Percentiles rank a stretch among this genome's conserved stretches.
phyloP scores from a whole-genome alignment of 768 basidiomycete genomes.

The Trametes coccinea region DNA sequence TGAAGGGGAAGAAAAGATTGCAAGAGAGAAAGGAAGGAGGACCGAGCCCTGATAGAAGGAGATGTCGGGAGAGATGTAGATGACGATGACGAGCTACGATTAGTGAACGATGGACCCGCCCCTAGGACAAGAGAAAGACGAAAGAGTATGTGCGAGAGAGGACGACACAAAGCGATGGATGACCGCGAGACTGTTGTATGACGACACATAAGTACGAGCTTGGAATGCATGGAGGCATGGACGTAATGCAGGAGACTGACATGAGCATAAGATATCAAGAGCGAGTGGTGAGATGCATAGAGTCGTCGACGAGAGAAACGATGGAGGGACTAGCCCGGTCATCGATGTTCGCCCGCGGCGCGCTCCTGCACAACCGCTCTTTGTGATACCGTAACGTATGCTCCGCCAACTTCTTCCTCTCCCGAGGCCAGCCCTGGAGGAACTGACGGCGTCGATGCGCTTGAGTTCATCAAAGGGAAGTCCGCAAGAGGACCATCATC shows the following conservation, averaged over 20 bases:
- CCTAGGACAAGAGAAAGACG: slow-evolving; percentile 13
- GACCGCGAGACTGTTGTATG: slow-evolving; percentile 23
- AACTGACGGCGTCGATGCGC: slow-evolving; percentile 45
- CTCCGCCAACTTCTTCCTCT: slow-evolving; percentile 75
- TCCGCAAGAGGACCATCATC: slow-evolving; percentile 57
- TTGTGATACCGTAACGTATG: slow-evolving; percentile 85
- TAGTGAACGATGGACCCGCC: slow-evolving; percentile 24
- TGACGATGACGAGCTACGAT: slow-evolving; percentile 18
- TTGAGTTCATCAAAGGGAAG: slow-evolving; percentile 36
- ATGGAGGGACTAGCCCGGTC: slow-evolving; percentile 7
- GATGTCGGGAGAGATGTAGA: slow-evolving; percentile 12
- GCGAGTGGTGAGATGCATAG: slow-evolving; percentile 23
- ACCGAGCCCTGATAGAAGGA: slow-evolving; percentile 14
- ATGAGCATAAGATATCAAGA: slow-evolving; percentile 27
- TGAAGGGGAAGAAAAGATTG: slow-evolving; percentile 10
- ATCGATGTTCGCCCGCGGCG: slow-evolving; percentile 35
- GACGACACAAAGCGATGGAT: slow-evolving; percentile 21
- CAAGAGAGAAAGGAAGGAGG: slow-evolving; percentile 15
- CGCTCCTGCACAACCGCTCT: slow-evolving; percentile 67
- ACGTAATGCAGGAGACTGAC: slow-evolving; percentile 20
- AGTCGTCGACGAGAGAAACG: slow-evolving; percentile 6
- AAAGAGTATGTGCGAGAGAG: slow-evolving; percentile 18
- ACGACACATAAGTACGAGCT: slow-evolving; percentile 15
- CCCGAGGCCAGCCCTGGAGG: slow-evolving; percentile 64
- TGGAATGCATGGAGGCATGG: slow-evolving; percentile 20